A percentile compares a stretch with the other conserved stretches of the same genome.
These are phyloP conservation scores for Penicillium sp. DNA, from an alignment of 2,329 filamentous ascomycete species.

Conservation along the genomic window DNA sequence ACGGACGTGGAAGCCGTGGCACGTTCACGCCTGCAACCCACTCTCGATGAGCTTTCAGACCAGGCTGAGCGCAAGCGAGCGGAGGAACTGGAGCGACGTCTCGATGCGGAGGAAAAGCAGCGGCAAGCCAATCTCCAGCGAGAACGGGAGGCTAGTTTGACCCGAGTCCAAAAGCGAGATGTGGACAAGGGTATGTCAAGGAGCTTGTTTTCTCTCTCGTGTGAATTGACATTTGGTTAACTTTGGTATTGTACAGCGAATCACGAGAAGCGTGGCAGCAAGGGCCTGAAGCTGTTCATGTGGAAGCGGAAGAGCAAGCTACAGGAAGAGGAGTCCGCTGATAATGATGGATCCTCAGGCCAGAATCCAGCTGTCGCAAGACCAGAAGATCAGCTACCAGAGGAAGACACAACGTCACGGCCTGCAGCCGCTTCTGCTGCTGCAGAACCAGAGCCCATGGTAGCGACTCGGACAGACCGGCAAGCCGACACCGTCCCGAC, in stretches of 20 bases:
- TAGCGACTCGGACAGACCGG: background rate
- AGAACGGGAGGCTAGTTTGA: constrained; percentile 34
- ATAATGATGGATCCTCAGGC: constrained; percentile 1
- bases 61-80: constrained; percentile 68
- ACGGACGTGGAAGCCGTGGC: constrained; percentile 75
- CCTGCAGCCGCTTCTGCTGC: background rate
- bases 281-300: constrained; percentile 21
- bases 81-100: constrained; percentile 55
- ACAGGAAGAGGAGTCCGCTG: constrained; percentile 10
- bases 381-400: background rate
- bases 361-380: constrained; percentile 3
- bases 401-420: background rate
- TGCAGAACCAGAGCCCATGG: constrained; percentile 3
- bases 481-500: background rate
- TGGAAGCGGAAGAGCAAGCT: constrained; percentile 27
- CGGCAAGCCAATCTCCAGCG: constrained; percentile 48
- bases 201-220: background rate
- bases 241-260: background rate
- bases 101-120: constrained; percentile 61
- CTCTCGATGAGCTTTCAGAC: constrained; percentile 76
- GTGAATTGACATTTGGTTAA: background rate
- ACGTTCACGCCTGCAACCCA: constrained; percentile 68
- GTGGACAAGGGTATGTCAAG: constrained; percentile 18
- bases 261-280: constrained; percentile 14
- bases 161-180: constrained; percentile 24